These are phyloP conservation scores for Tuber borchii DNA, from an alignment of 495 filamentous ascomycete species.

Conservation along the genomic window DNA sequence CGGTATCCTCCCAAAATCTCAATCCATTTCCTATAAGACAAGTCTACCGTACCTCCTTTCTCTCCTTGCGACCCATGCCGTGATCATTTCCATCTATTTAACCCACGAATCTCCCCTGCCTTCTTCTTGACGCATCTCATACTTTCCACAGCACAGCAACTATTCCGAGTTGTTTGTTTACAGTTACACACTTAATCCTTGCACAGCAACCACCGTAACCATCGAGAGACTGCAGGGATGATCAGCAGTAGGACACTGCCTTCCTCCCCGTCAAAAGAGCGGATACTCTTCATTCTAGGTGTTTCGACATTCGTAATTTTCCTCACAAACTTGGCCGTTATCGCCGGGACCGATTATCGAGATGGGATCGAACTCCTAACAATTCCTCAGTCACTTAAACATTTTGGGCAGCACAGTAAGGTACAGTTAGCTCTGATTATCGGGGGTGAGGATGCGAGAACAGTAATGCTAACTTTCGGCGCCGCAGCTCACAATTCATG, in stretches of 20 bases:
- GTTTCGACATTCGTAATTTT: constrained; percentile 20
- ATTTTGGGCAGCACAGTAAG: constrained; percentile 8
- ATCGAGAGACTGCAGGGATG: background rate
- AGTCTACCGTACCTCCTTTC: background rate
- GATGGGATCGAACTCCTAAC: constrained; percentile 14
- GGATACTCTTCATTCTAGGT: constrained; percentile 14
- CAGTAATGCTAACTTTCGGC: background rate
- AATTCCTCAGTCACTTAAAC: constrained; percentile 10
- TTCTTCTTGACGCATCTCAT: background rate
- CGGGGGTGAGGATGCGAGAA: background rate
- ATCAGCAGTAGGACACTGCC: background rate
- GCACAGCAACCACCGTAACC: background rate
- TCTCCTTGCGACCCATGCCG: background rate
- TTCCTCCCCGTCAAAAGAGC: background rate
- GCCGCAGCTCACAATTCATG: background rate
- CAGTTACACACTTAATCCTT: background rate
- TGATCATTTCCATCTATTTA: background rate
- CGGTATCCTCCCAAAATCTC: background rate
- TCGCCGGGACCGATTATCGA: constrained; percentile 21
- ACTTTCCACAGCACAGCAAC: background rate
- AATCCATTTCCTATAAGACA: background rate
- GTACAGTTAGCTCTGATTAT: background rate
- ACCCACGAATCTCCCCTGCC: background rate
- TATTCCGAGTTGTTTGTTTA: background rate
- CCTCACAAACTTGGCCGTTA: constrained; percentile 24